phyloP scores from a whole-genome alignment of 495 filamentous ascomycete species.

The Penicillium maclennaniae region DNA sequence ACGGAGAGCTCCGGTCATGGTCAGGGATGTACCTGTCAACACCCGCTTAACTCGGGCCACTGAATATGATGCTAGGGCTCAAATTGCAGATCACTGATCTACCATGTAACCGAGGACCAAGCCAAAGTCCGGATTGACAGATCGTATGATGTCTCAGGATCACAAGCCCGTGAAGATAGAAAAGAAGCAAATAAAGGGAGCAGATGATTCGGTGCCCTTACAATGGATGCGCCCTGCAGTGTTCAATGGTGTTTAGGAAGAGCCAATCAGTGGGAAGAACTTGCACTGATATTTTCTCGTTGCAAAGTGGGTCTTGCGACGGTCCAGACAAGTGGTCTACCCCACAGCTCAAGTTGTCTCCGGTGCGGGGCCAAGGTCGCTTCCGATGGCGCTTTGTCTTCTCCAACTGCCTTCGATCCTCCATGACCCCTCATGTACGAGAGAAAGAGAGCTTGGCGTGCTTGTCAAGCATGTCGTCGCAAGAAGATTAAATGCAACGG shows the following conservation, averaged over 20 bases:
- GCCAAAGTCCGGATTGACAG: neutral
- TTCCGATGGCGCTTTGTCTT: neutral
- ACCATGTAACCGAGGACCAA: neutral
- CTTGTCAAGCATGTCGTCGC: constrained; percentile 23
- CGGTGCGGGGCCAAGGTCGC: neutral
- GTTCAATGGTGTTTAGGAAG: neutral
- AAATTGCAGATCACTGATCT: neutral
- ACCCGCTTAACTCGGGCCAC: neutral
- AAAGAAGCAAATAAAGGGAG: too few species aligned
- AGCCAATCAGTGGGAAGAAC: neutral
- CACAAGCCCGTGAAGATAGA: neutral
- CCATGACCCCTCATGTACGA: constrained; percentile 7
- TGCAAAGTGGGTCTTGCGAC: neutral
- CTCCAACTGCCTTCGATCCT: neutral
- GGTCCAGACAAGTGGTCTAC: neutral
- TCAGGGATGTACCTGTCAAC: neutral
- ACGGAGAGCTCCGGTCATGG: too few species aligned
- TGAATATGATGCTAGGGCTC: neutral
- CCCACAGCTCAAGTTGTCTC: neutral
- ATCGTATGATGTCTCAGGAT: neutral
- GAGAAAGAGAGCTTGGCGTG: constrained; percentile 31
- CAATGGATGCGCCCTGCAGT: too few species aligned
- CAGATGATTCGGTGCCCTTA: too few species aligned
- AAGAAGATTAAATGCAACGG: constrained; percentile 22
- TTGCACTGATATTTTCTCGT: neutral